Evolutionary conservation across 2,329 filamentous ascomycete species (phyloP).

Genomic region (Fusarium xylarioides): DNA sequence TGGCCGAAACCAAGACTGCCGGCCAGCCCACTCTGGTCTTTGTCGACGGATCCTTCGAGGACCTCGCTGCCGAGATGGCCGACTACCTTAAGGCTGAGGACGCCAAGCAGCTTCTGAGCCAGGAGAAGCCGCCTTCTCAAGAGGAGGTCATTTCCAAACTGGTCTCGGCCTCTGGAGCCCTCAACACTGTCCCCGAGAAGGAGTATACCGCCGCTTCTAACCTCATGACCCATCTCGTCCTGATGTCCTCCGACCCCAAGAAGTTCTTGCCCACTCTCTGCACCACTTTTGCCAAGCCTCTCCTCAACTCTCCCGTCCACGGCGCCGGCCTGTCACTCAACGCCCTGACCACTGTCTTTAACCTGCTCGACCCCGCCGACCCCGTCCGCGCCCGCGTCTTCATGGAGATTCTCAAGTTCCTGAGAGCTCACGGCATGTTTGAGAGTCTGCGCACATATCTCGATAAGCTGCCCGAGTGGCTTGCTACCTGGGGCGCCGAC

Average conservation of each 20-base stretch:
- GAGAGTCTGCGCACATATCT: conserved; percentile 86
- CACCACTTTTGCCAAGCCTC: conserved; percentile 86
- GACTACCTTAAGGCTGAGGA: conserved; percentile 89
- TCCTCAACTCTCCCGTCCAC: conserved; percentile 85
- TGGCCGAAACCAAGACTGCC: conserved; percentile 51
- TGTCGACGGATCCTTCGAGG: conserved; percentile 92
- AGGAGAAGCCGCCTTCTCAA: conserved; percentile 72
- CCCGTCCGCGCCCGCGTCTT: conserved; percentile 91
- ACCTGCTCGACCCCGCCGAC: conserved; percentile 81
- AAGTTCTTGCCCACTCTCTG: conserved; percentile 90
- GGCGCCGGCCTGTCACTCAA: conserved; percentile 87
- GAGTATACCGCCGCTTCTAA: conserved; percentile 97
- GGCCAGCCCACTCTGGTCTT: conserved; percentile 70
- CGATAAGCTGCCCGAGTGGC: conserved; percentile 83
- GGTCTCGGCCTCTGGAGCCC: conserved; percentile 77
- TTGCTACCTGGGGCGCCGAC: conserved; percentile 82
- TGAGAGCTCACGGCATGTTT: conserved; percentile 79
- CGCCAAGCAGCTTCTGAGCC: conserved; percentile 77
- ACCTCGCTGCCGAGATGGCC: conserved; percentile 93
- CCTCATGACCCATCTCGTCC: conserved; percentile 90
- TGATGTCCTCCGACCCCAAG: conserved; percentile 84
- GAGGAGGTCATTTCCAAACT: conserved; percentile 91
- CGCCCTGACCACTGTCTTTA: conserved; percentile 95
- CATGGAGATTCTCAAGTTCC: conserved; percentile 84
- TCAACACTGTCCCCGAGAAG: conserved; percentile 92